Percentiles rank a stretch among this genome's conserved stretches.
Evolutionary conservation across 169 alveolate species (phyloP).

Genomic region (Cryptosporidium felis): DNA sequence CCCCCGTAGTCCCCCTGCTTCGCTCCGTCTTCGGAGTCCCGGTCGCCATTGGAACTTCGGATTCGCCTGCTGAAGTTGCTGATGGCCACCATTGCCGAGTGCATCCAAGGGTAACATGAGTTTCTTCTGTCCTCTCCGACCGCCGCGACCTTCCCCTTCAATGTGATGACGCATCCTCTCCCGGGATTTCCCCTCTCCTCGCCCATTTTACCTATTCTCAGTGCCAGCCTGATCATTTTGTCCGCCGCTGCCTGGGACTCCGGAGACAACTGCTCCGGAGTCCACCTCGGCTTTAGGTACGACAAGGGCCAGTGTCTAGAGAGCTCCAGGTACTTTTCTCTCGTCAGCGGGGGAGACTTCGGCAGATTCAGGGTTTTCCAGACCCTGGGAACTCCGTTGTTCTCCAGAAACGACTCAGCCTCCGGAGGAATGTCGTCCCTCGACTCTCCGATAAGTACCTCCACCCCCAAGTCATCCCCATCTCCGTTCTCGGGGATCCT

Average conservation of each 20-base stretch:
- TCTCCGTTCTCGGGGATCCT: background rate
- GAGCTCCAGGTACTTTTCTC: slow-evolving; percentile 78
- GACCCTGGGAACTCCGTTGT: background rate
- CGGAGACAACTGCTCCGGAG: slow-evolving; percentile 70
- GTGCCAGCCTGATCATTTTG: slow-evolving; percentile 19
- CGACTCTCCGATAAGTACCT: slow-evolving; percentile 36
- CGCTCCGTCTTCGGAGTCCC: background rate
- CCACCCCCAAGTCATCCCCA: background rate
- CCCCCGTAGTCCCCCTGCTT: slow-evolving; percentile 49
- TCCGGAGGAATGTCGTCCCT: background rate
- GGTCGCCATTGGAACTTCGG: slow-evolving; percentile 37
- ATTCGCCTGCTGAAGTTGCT: slow-evolving; percentile 73
- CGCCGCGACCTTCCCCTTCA: slow-evolving; percentile 78
- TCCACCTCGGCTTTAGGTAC: slow-evolving; percentile 79
- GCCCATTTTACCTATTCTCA: slow-evolving; percentile 35
- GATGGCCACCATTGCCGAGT: slow-evolving; percentile 80
- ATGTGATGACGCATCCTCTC: slow-evolving; percentile 82
- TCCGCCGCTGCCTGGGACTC: slow-evolving; percentile 68
- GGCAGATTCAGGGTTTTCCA: slow-evolving; percentile 73
- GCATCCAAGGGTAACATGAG: slow-evolving; percentile 78
- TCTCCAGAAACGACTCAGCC: background rate
- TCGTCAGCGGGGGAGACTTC: slow-evolving; percentile 79
- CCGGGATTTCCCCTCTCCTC: slow-evolving; percentile 12
- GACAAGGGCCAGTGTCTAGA: slow-evolving; percentile 82
- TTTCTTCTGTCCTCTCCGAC: slow-evolving; percentile 79